A percentile compares a stretch with the other conserved stretches of the same genome.
phyloP scores from a whole-genome alignment of 208 protist species.

The Trypanosoma scelopori region DNA sequence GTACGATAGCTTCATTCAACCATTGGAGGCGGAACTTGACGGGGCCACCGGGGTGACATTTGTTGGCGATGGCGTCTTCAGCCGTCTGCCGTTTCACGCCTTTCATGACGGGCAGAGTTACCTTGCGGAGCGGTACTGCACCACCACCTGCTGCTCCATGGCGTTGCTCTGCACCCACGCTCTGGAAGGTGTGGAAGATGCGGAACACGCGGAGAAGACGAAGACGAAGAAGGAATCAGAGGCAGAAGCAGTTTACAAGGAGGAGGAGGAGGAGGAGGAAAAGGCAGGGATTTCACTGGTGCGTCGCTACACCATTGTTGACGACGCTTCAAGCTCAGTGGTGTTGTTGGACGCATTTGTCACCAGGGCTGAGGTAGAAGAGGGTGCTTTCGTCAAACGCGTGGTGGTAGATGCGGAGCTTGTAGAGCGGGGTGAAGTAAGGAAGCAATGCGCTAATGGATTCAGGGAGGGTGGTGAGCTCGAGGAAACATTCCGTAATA shows the following conservation, averaged over 20 bases:
- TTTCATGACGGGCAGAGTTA: slow-evolving; percentile 39
- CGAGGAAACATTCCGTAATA: background rate
- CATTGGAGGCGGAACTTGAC: slow-evolving; percentile 26
- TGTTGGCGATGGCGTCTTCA: slow-evolving; percentile 56
- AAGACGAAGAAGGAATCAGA: background rate
- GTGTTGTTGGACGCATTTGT: slow-evolving; percentile 20
- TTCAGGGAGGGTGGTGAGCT: background rate
- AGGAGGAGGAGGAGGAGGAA: no score
- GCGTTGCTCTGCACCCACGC: slow-evolving; percentile 43
- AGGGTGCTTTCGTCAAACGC: slow-evolving; percentile 15
- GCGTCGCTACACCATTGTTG: slow-evolving; percentile 21
- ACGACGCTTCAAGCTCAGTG: slow-evolving; percentile 1
- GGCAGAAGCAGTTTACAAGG: no score
- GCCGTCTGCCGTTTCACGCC: slow-evolving; percentile 51
- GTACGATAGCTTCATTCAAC: slow-evolving; percentile 40
- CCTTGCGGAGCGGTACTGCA: slow-evolving; percentile 34
- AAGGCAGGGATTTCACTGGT: background rate
- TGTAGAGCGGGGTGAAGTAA: background rate
- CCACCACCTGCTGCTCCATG: slow-evolving; percentile 46
- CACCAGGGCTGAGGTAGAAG: background rate
- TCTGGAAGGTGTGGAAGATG: slow-evolving; percentile 3
- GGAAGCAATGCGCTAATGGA: background rate
- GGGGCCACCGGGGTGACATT: slow-evolving; percentile 34
- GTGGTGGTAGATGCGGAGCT: slow-evolving; percentile 17
- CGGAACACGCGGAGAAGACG: background rate